Evolutionary conservation across 2,329 filamentous ascomycete species (phyloP).

Genomic region (Hysterium pulicare): DNA sequence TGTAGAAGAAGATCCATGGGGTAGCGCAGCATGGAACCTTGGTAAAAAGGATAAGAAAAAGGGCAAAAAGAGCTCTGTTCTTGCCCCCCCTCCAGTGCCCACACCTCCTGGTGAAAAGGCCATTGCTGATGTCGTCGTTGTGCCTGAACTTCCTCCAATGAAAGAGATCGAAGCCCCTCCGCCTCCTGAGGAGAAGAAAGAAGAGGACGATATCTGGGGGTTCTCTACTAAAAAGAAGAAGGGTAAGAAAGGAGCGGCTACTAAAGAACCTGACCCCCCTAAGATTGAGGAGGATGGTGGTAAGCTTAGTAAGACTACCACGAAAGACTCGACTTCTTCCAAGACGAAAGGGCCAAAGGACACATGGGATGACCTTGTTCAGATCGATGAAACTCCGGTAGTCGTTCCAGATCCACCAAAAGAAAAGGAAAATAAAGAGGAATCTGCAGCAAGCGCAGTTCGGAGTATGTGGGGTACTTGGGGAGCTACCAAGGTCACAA

Average conservation of each 20-base stretch:
- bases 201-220: conserved; percentile 35
- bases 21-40: conserved; percentile 36
- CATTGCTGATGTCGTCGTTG: conserved; percentile 31
- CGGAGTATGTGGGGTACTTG: conserved; percentile 20
- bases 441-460: conserved; percentile 24
- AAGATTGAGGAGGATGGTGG: conserved; percentile 17
- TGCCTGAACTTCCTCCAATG: conserved; percentile 42
- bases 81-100: conserved; percentile 48
- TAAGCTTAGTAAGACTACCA: conserved; percentile 26
- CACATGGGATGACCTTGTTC: conserved; percentile 31
- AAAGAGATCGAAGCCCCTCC: conserved; percentile 50
- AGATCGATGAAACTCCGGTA: conserved; percentile 26
- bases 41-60: conserved; percentile 57
- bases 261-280: conserved; percentile 1
- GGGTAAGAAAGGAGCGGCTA: conserved; percentile 3
- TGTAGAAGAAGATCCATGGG: conserved; percentile 35
- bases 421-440: conserved; percentile 28
- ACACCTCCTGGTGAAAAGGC: conserved; percentile 48
- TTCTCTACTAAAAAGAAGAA: conserved; percentile 18
- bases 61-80: conserved; percentile 50
- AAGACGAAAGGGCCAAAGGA: conserved; percentile 34
- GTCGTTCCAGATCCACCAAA: conserved; percentile 6
- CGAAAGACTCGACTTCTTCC: conserved; percentile 24
- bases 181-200: conserved; percentile 39
- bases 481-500: conserved; percentile 17